Evolutionary conservation across 768 basidiomycete genomes (phyloP), one percentile per base, ranked within the genome.

Genomic region (Lactifluus piperatus): DNA sequence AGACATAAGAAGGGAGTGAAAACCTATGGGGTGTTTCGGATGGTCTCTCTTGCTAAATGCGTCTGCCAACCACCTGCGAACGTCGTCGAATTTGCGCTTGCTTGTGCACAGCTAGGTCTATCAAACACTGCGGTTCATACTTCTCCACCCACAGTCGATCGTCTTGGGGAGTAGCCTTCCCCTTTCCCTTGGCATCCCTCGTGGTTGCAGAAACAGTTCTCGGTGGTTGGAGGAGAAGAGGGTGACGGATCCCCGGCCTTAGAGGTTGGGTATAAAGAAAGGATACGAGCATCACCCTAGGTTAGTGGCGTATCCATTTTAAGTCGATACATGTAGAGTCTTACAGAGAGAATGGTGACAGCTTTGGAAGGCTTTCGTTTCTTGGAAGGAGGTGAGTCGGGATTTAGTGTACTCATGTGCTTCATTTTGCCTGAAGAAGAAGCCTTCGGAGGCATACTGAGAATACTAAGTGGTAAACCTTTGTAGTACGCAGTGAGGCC

Each of bases 61-160:
- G 64, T 91, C 90, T 0, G 69, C 59, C 0, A 93, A 68, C 90
- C 90, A 93, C 37, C 77, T 74, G 5, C 86, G 79, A 8, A 92
- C 85, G 58, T 89, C 85, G 51, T 86, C 83, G 0, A 92, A 82
- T 70, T 92, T 93, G 24, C 79, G 79, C 56, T 82, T n/a, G n/a
- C n/a, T n/a, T 79, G 72, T 94, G 88, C 36, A 94, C 86, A 3
- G 88, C 88, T 8, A 94, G 73, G 39, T 90, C 83, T 41, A 79
- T 82, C 84, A 91, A 51, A 2, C 59, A 66, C 20, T 48, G 39
- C 1, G 73, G 73, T 43, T 66, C 71, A 55, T 70, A 72, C 48
- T 51, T 68, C 47, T 74, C 73, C 1, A 72, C 68, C 74, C 74
- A 75, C 16, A 73, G 60, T 5, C 54, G 30, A 20, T 57, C 58